Evolutionary conservation across 2,329 filamentous ascomycete genomes (phyloP), one percentile per base, ranked within the genome.

Genomic region (Mycocentrospora acerina): DNA sequence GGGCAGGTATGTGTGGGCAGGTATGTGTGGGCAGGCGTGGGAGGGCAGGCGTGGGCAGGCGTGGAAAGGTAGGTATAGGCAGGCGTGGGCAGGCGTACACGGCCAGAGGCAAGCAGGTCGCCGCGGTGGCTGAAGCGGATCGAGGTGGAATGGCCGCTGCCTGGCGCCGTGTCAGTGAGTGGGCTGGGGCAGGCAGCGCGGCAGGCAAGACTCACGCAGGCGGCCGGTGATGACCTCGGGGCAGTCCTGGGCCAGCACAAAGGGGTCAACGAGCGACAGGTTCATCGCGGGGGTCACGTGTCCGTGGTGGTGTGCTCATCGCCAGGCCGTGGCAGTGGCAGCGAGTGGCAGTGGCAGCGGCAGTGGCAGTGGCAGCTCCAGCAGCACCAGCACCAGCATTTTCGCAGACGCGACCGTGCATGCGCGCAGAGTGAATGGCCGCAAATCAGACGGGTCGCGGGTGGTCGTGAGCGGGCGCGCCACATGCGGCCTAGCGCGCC

Each of bases 31-130:
- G 94, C 93, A 19, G 90, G 95, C 29, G 93, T 94, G 48, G 98
- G 83, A 57, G 93, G 90, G 70, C 98, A 91, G 68, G 94, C 93
- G 62, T 84, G 88, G 62, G n/a, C n/a, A n/a, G n/a, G n/a, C n/a
- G n/a, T 42, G 27, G 7, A 24, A 24, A 13, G 18, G 4, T 13
- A 7, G 3, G 12, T 5, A 18, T 9, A 26, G 24, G n/a, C 10
- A 16, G 34, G 40, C 43, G 26, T 37, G 40, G 22, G 29, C 17
- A 33, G 33, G 52, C 68, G 44, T 67, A 90, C 88, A 62, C 93
- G 85, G 49, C 93, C 93, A 19, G 90, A 95, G 29, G 93, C 93
- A 48, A 98, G 83, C 57, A 93, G 90, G 70, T 98, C 91, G 68
- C 93, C 93, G 62, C 85, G 88, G 62, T 90, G 88, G 62, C 91